These are phyloP conservation scores for Monosporozyma solicola DNA, from an alignment of 805 yeast species.

Conservation along the genomic window DNA sequence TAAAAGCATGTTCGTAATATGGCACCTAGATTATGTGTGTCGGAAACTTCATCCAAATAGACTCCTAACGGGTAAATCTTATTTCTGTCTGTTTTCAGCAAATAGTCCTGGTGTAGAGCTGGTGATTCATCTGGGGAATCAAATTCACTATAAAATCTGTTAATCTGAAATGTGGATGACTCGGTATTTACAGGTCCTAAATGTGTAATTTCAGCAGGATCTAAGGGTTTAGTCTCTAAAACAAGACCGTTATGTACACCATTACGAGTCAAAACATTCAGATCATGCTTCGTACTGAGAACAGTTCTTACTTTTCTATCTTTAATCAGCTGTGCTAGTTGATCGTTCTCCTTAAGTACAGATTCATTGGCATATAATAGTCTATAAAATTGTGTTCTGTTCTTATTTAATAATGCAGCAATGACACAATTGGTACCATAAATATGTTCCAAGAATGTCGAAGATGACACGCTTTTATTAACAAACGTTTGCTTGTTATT, in stretches of 20 bases:
- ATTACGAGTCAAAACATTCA: conserved; percentile 52
- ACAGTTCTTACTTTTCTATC: conserved; percentile 43
- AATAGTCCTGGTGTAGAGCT: conserved; percentile 2
- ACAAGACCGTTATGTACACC: conserved; percentile 80
- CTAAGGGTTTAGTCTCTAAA: conserved; percentile 45
- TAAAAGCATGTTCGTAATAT: conserved; percentile 70
- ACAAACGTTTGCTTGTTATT: neutral
- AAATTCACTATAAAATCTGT: conserved; percentile 14
- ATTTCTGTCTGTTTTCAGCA: neutral
- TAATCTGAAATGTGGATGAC: conserved; percentile 7
- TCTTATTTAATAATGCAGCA: conserved; percentile 54
- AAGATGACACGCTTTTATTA: conserved; percentile 13
- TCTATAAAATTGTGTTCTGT: conserved; percentile 44
- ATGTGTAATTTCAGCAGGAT: conserved; percentile 16
- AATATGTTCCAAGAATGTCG: conserved; percentile 55
- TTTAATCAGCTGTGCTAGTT: conserved; percentile 29
- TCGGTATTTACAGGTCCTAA: conserved; percentile 27
- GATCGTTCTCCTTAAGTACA: conserved; percentile 18
- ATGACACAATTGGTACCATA: conserved; percentile 70
- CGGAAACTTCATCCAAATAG: conserved; percentile 70
- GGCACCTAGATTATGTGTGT: conserved; percentile 85
- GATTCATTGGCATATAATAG: conserved; percentile 33
- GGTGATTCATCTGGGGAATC: conserved; percentile 2
- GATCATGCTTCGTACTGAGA: conserved; percentile 35
- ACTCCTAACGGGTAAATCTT: conserved; percentile 55